Conservation (phyloP, 2,329 filamentous ascomycete species). For the Fusarium heterosporum region DNA sequence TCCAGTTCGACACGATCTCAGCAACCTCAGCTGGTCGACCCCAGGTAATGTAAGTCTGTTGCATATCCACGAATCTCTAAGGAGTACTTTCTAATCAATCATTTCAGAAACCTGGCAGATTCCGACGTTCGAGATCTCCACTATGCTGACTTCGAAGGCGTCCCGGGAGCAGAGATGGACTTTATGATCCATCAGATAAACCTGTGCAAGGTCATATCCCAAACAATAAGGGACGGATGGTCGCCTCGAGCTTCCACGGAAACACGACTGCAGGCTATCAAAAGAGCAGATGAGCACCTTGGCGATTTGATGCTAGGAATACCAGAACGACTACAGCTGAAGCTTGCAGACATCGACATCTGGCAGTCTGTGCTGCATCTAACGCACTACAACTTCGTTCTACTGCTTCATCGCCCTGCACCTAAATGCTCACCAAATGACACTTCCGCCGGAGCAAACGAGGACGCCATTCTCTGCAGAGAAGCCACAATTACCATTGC, state of each 20-base stretch:
- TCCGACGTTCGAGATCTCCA: slow-evolving; percentile 1
- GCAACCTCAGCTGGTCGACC: slow-evolving; percentile 12
- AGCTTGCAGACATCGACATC: not conserved
- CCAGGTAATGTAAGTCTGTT: slow-evolving; percentile 7
- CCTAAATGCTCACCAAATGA: not conserved
- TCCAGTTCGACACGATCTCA: slow-evolving; percentile 20
- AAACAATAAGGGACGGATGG: slow-evolving; percentile 6
- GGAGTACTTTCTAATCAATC: not conserved
- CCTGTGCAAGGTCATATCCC: slow-evolving; percentile 14
- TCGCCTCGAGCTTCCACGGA: slow-evolving; percentile 2
- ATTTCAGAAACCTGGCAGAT: slow-evolving; percentile 1
- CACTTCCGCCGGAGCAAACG: not conserved
- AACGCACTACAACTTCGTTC: slow-evolving; percentile 2
- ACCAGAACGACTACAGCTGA: not conserved
- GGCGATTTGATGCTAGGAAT: not conserved
- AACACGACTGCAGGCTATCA: not conserved
- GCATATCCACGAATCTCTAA: rapidly evolving
- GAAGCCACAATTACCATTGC: slow-evolving; percentile 7
- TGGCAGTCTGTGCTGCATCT: slow-evolving; percentile 14
- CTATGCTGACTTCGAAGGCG: not conserved
- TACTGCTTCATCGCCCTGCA: slow-evolving; percentile 6
- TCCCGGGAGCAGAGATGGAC: not conserved
- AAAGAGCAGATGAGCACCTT: slow-evolving; percentile 6
- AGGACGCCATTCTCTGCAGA: slow-evolving; percentile 7
- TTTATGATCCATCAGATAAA: not conserved